Evolutionary conservation across 768 basidiomycete species (phyloP).

Genomic region (Collybiopsis luxurians): DNA sequence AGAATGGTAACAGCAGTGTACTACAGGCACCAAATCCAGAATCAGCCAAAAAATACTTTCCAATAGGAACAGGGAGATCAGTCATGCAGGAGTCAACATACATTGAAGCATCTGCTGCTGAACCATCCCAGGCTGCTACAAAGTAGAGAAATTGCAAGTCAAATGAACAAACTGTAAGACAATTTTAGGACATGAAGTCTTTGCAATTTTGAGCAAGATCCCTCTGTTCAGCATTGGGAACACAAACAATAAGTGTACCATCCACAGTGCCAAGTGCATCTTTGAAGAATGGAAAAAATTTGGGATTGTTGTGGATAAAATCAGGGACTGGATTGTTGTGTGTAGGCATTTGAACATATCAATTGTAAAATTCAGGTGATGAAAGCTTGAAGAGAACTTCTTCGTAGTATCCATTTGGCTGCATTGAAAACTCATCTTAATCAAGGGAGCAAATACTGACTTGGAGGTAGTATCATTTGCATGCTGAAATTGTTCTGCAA

Average conservation of each 20-base stretch:
- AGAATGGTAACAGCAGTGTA: conserved; percentile 22
- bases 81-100: conserved; percentile 11
- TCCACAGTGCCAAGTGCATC: conserved; percentile 21
- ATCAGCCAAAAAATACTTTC: conserved; percentile 18
- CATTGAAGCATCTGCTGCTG: conserved; percentile 14
- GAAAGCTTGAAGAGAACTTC: neutral
- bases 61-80: conserved; percentile 14
- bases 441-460: neutral
- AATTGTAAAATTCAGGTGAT: conserved; percentile 4
- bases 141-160: conserved; percentile 19
- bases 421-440: too few species aligned
- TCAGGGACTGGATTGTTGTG: neutral
- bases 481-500: conserved; percentile 21
- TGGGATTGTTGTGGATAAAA: conserved; percentile 15
- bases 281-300: conserved; percentile 23
- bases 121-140: conserved; percentile 23
- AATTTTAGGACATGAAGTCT: conserved; percentile 24
- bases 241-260: conserved; percentile 20
- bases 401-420: neutral
- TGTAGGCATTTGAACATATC: conserved; percentile 5
- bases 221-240: conserved; percentile 11
- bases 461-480: conserved; percentile 19
- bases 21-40: conserved; percentile 16
- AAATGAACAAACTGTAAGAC: conserved; percentile 20
- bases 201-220: conserved; percentile 16